Conservation (phyloP, 306 rosid species). For the Albizia julibrissin region DNA sequence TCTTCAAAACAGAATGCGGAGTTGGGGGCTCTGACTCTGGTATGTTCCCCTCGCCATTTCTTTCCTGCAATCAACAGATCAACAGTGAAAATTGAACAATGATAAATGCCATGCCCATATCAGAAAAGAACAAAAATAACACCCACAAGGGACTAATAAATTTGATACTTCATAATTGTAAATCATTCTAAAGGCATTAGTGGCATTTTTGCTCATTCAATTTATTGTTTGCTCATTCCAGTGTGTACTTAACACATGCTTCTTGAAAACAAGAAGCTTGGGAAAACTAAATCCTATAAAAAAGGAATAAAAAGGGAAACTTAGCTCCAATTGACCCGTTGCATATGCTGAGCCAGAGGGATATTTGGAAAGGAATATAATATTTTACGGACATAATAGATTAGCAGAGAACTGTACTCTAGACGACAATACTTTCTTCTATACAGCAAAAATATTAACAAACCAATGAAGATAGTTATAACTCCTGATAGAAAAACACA, state of each 20-base stretch:
- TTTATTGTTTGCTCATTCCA: not conserved
- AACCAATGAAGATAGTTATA: not conserved
- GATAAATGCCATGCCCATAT: constrained; percentile 20
- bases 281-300: constrained; percentile 12
- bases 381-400: not conserved
- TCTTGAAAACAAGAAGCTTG: not conserved
- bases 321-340: not conserved
- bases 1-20: constrained; percentile 73
- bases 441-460: not conserved
- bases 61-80: constrained; percentile 65
- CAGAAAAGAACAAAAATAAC: constrained; percentile 18
- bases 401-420: not conserved
- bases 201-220: not conserved
- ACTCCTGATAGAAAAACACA: not conserved
- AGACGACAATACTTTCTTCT: not conserved
- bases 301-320: not conserved
- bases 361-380: not conserved
- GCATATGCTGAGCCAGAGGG: constrained; percentile 6
- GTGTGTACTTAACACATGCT: not conserved
- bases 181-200: constrained; percentile 19
- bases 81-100: constrained; percentile 27
- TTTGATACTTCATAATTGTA: constrained; percentile 12
- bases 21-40: constrained; percentile 83
- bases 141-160: not conserved
- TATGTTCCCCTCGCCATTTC: constrained; percentile 73